Conservation (phyloP, 139 green algal species). For the Limnomonas spitsbergensis region DNA sequence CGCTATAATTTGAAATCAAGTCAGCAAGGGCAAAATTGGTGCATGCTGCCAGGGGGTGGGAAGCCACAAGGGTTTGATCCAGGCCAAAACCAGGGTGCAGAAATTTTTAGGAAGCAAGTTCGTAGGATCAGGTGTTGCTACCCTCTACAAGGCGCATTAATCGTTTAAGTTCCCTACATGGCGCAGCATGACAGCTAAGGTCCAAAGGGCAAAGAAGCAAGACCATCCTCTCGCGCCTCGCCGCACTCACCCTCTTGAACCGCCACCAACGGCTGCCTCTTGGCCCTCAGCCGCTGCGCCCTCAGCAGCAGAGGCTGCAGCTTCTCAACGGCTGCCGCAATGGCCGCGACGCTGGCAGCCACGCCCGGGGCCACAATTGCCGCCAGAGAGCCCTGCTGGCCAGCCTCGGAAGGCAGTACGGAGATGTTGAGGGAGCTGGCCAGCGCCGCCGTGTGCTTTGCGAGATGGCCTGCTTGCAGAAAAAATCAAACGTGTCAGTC, state of each 20-base stretch:
- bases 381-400: not conserved
- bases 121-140: too few relatives aligned
- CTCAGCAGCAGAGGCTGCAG: not conserved
- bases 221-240: too few relatives aligned
- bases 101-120: too few relatives aligned
- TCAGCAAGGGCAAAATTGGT: too few relatives aligned
- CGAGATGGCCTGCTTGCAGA: not conserved
- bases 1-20: too few relatives aligned
- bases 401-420: not conserved
- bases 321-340: not conserved
- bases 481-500: not conserved
- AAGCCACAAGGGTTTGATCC: too few relatives aligned
- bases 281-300: not conserved
- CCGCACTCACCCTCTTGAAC: too few relatives aligned
- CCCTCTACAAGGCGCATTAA: too few relatives aligned
- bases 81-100: too few relatives aligned
- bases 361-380: not conserved
- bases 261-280: not conserved
- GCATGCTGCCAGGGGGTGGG: too few relatives aligned
- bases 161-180: not conserved
- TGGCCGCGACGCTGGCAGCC: not conserved
- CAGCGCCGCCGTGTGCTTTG: not conserved
- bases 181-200: not conserved
- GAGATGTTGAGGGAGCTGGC: not conserved
- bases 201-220: too few relatives aligned